A percentile compares a stretch with the other conserved stretches of the same genome.
Conservation (phyloP, 495 filamentous ascomycete species). For the Annulohypoxylon nitens region DNA sequence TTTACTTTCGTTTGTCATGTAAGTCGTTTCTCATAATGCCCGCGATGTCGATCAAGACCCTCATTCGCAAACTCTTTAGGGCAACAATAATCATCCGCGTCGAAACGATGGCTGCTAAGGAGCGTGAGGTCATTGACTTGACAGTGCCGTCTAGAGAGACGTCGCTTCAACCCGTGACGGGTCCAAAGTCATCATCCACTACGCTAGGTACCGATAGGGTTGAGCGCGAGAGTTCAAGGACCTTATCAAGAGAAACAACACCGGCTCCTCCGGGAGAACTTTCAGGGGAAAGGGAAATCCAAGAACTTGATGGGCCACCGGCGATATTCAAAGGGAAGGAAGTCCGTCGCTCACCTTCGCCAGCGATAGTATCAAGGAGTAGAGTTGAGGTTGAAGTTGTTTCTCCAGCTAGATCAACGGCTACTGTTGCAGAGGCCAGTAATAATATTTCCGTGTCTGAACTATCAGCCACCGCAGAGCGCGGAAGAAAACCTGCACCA, state of each 20-base stretch:
- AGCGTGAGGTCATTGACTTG: conserved; percentile 25
- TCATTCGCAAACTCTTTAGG: conserved; percentile 33
- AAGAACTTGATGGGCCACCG: conserved; percentile 15
- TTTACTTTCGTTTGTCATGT: conserved; percentile 16
- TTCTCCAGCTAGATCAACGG: not conserved
- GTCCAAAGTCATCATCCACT: not conserved
- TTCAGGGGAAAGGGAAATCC: not conserved
- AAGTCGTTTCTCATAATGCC: conserved; percentile 15
- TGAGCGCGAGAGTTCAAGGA: conserved; percentile 6
- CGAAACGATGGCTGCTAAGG: not conserved
- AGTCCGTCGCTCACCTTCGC: conserved; percentile 3
- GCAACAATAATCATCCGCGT: conserved; percentile 24
- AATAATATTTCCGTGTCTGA: conserved; percentile 8
- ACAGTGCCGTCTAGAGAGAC: conserved; percentile 11
- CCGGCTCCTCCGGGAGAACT: not conserved
- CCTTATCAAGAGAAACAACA: conserved; percentile 14
- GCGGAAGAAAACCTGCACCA: not conserved
- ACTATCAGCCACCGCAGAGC: not conserved
- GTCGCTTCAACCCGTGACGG: not conserved
- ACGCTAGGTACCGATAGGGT: not conserved
- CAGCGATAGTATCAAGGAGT: not conserved
- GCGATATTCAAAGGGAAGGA: conserved; percentile 17
- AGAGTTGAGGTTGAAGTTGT: not conserved
- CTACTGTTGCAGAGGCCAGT: not conserved
- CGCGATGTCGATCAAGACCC: conserved; percentile 28